Base-by-base conservation (phyloP, 768 basidiomycete genomes). In the Lyophyllum shimeji region DNA sequence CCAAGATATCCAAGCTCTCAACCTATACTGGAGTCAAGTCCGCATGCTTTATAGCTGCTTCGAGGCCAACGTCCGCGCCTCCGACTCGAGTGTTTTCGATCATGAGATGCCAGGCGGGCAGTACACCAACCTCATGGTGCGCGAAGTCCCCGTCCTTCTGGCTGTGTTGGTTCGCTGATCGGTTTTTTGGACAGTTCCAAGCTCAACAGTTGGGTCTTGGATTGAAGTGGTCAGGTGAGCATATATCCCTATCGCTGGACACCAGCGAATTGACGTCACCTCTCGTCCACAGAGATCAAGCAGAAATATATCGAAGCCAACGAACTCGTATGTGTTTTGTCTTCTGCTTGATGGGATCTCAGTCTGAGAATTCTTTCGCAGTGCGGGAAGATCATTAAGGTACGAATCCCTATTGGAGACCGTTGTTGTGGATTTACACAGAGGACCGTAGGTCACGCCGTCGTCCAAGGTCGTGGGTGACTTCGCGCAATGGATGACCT, bases 41-140 rank as follows among this genome's bases (percentile, higher is more conserved):
- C 90, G 97, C 68, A 77, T 91, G 75, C 83, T 98, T 46, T 99
- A 99, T 77, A 72, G 82, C 69, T 97, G 95, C 78, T 99, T 99
- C 78, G 97, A 98, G 72, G 97, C 97, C 53, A 97, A 97, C 67
- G 95, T 98, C 63, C 86, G 94, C 51, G 93, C 95, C 23, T 95
- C 94, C 50, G 97, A 98, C 70, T 97, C 95, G 46, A 94, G 93
- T 74, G 95, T 98, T 51, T 99, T 98, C 71, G 95, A 95, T 68
- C 96, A 98, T 74, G 95, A 97, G 75, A 98, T 99, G 97, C 96
- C 96, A 52, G 97, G 95, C 69, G 96, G 95, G 44, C 93, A 94
- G 70, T 94, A 93, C 71, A 94, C 93, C 29, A 94, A 94, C 71
- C 76, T 94, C 63, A 94, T 94, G 92, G 92, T 93, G 68, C 13